Percentiles rank a stretch among this genome's conserved stretches.
These are phyloP conservation scores for Phtheirospermum japonicum DNA, from an alignment of 257 asterid species.

Conservation along the genomic window DNA sequence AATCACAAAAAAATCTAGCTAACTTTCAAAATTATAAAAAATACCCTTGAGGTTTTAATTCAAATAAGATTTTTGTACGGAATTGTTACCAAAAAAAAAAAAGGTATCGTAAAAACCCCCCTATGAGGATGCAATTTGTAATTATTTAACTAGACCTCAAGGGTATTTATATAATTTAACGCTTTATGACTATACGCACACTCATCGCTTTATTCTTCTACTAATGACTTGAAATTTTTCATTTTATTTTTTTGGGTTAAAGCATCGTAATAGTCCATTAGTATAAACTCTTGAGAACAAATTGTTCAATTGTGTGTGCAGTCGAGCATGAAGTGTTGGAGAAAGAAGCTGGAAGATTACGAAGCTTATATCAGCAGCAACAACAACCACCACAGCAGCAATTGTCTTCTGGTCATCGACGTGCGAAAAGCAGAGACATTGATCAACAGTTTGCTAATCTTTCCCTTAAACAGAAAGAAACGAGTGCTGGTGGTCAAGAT, in stretches of 20 bases:
- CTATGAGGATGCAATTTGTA: not conserved
- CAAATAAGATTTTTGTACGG: too few relatives aligned
- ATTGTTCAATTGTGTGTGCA: constrained; percentile 37
- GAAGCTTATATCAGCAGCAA: constrained; percentile 54
- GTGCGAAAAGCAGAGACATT: constrained; percentile 70
- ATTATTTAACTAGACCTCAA: not conserved
- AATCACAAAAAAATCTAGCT: too few relatives aligned
- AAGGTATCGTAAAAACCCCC: not conserved
- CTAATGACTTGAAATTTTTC: not conserved
- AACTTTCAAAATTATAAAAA: not conserved
- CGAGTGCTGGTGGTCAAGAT: constrained; percentile 44
- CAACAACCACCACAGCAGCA: constrained; percentile 43
- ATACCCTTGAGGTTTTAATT: not conserved
- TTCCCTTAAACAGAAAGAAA: constrained; percentile 69
- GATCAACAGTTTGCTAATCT: constrained; percentile 72
- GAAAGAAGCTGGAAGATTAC: constrained; percentile 75
- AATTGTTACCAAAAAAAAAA: too few relatives aligned
- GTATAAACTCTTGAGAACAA: constrained; percentile 17
- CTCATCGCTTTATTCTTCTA: not conserved
- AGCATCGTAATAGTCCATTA: not conserved
- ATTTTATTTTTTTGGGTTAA: not conserved
- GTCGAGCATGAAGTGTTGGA: constrained; percentile 95
- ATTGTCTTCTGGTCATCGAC: constrained; percentile 51
- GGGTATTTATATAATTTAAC: not conserved
- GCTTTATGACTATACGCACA: not conserved